Conservation (phyloP, 2,329 filamentous ascomycete species). For the Anthostomella pinea region DNA sequence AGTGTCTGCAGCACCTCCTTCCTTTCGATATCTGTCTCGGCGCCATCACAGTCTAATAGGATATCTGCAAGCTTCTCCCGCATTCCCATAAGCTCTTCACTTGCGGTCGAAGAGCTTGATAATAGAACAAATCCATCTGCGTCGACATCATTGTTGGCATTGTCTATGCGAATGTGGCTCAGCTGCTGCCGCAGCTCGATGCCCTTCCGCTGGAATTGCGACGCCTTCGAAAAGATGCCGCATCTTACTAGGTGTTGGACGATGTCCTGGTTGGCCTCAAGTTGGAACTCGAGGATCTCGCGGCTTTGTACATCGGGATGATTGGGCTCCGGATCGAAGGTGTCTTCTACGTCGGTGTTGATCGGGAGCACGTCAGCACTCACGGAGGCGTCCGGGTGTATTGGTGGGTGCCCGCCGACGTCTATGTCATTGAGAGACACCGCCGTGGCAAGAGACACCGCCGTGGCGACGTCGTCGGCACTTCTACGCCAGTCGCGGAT, state of each 20-base stretch:
- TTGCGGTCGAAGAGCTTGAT: not conserved
- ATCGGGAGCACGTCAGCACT: constrained; percentile 13
- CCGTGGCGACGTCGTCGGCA: constrained; percentile 26
- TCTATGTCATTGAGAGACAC: constrained; percentile 19
- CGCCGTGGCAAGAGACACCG: constrained; percentile 22
- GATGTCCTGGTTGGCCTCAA: constrained; percentile 24
- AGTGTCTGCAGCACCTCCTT: constrained; percentile 19
- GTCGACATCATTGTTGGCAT: too few species aligned
- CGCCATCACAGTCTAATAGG: constrained; percentile 19
- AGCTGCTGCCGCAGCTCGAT: constrained; percentile 23
- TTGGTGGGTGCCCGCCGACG: constrained; percentile 2
- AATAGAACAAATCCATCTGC: too few species aligned
- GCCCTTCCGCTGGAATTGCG: constrained; percentile 23
- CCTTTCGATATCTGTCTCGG: constrained; percentile 18
- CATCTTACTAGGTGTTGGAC: constrained; percentile 20
- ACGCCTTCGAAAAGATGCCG: constrained; percentile 23
- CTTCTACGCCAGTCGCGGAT: constrained; percentile 26
- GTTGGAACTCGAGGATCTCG: constrained; percentile 20
- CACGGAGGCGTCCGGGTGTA: constrained; percentile 2
- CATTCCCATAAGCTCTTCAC: constrained; percentile 19
- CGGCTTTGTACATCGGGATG: constrained; percentile 15
- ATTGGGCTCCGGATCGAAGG: constrained; percentile 26
- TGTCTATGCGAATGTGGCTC: constrained; percentile 5
- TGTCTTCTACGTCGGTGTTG: constrained; percentile 19
- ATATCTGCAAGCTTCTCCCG: constrained; percentile 28